Evolutionary conservation across 805 yeast genomes (phyloP).

Genomic region (Peterozyma xylosa): DNA sequence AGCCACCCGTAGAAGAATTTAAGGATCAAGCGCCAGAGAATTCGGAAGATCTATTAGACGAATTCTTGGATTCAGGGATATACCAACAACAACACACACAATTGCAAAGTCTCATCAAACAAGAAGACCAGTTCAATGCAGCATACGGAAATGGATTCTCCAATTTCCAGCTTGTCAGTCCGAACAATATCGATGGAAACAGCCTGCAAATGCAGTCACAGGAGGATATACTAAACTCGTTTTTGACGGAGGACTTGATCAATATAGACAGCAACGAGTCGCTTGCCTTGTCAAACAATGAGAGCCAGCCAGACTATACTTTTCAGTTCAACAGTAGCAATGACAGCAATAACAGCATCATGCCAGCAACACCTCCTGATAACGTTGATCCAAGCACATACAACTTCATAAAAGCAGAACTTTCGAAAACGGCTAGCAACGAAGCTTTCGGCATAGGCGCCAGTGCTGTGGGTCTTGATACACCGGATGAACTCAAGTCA

Average conservation of each 20-base stretch:
- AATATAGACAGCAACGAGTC: too few species aligned
- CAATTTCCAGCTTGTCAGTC: too few species aligned
- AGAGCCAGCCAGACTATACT: background rate
- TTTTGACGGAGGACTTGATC: too few species aligned
- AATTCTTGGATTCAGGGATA: slow-evolving; percentile 46
- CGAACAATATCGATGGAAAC: too few species aligned
- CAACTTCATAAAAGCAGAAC: background rate
- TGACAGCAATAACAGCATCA: slow-evolving; percentile 8
- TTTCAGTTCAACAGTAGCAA: slow-evolving; percentile 7
- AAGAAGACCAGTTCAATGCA: too few species aligned
- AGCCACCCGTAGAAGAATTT: too few species aligned
- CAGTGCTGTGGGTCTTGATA: background rate
- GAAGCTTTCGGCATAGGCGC: background rate
- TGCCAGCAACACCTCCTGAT: slow-evolving; percentile 6
- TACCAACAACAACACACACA: slow-evolving; percentile 14
- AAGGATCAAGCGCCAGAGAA: background rate
- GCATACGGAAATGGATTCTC: too few species aligned
- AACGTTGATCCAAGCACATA: background rate
- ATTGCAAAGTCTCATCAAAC: too few species aligned
- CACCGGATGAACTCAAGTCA: background rate
- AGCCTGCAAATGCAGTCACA: too few species aligned
- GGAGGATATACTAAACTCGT: too few species aligned
- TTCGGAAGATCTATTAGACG: slow-evolving; percentile 44
- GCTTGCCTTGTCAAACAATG: too few species aligned
- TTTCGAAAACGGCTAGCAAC: background rate